Evolutionary conservation across 1,284 basidiomycete genomes (phyloP), one percentile per base, ranked within the genome.

Genomic region (Pterulicium gracile): DNA sequence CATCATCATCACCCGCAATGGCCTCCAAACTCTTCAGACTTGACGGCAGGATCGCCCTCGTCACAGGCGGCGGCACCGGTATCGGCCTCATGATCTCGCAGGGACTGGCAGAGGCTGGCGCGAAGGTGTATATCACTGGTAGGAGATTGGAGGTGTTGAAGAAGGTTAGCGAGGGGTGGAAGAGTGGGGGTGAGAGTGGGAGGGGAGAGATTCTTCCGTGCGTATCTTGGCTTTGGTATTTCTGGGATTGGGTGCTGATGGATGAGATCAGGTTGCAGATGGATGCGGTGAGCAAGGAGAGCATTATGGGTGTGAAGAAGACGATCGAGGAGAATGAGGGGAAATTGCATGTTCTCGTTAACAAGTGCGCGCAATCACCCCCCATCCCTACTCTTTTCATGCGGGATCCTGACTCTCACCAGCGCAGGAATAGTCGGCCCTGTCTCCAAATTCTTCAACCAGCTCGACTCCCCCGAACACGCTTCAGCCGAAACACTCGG

Each of bases 121-220:
- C 88, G 13, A 84, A 79, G 52, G 88, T 91, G 13, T 92, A 91
- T 59, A 84, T 92, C 54, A 77, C 76, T 1, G 81, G 82, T 7
- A 68, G 86, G 42, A 70, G 85, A 43, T 60, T 70, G 41, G 74
- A 81, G 3, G 75, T 84, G 1, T 67, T 88, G 19, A 68, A 81
- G 54, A 75, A 69, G 49, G 67, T 73, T 20, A 66, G 71, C 14
- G 60, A 64, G 36, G 64, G 62, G 14, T 79, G 75, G 68, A 64
- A 69, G 40, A 61, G 59, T 50, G 61, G 58, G 36, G 66, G 68
- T 50, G 61, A 58, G 36, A 66, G 68, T 50, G 59, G 58, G 14
- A 68, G 64, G 50, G 77, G 77, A 3, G 56, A 61, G 44, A 64
- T 85, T 34, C 57, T 81, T 32, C 69, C 81, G 83, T 85, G 59